phyloP scores from a whole-genome alignment of 73 alveolate species.

The Tetrahymena borealis region DNA sequence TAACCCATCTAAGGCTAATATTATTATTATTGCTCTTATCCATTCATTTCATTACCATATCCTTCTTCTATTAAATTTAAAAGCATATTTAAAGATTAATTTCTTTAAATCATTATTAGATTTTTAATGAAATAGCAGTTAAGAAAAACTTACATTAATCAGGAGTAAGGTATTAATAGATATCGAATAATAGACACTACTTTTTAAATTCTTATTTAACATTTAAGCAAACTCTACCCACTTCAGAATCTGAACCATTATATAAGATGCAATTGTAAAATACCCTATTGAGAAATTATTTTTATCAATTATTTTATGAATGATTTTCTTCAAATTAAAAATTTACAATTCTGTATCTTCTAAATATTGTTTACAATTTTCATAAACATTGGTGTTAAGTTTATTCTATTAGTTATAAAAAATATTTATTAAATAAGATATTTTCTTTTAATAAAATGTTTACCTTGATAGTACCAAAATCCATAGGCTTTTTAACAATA shows the following conservation, averaged over 20 bases:
- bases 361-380: constrained; percentile 10
- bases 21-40: background rate
- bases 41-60: background rate
- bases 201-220: constrained; percentile 10
- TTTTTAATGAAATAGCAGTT: background rate
- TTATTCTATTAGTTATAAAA: background rate
- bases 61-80: background rate
- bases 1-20: too few relatives aligned
- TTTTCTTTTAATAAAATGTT: background rate
- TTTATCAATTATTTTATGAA: background rate
- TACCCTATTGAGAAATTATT: background rate
- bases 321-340: too few relatives aligned
- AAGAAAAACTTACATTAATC: background rate
- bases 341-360: constrained; percentile 11
- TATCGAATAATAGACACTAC: background rate
- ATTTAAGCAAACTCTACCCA: constrained; percentile 16
- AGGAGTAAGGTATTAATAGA: background rate
- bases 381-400: constrained; percentile 31
- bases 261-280: constrained; percentile 36
- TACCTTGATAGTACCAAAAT: constrained; percentile 82
- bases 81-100: background rate
- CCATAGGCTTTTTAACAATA: constrained; percentile 92
- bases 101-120: background rate
- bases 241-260: constrained; percentile 31
- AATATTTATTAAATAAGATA: background rate